Conservation (phyloP, 2,329 filamentous ascomycete species). For the Xylaria sp. region DNA sequence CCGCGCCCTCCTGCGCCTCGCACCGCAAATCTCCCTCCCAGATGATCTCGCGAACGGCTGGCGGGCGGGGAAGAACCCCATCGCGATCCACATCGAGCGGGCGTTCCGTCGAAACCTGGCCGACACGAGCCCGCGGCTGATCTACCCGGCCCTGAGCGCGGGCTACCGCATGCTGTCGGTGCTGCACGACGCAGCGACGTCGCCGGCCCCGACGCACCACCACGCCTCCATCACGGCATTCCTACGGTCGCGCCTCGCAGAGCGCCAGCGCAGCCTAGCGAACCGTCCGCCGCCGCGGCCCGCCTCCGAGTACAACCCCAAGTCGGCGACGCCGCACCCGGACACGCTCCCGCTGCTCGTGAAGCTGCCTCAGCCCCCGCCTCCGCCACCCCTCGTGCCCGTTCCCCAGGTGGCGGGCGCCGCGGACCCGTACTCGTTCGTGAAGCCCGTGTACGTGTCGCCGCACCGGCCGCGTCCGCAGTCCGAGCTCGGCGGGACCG, state of each 20-base stretch:
- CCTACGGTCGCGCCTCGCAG: slow-evolving; percentile 53
- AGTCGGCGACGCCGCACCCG: slow-evolving; percentile 36
- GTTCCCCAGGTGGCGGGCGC: too few relatives aligned
- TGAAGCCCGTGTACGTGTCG: slow-evolving; percentile 57
- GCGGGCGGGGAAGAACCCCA: slow-evolving; percentile 52
- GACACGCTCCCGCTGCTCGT: slow-evolving; percentile 49
- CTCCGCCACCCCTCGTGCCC: slow-evolving; percentile 49
- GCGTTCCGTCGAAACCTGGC: slow-evolving; percentile 70
- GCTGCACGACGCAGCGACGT: slow-evolving; percentile 37
- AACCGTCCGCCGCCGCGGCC: slow-evolving; percentile 7
- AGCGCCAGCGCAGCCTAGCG: slow-evolving; percentile 40
- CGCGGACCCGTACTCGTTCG: slow-evolving; percentile 50
- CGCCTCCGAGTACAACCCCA: background rate
- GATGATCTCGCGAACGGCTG: slow-evolving; percentile 53
- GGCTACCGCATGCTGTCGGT: slow-evolving; percentile 63
- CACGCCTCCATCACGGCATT: slow-evolving; percentile 55
- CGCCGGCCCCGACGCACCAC: slow-evolving; percentile 48
- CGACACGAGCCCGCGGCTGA: slow-evolving; percentile 67
- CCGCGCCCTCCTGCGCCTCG: slow-evolving; percentile 72
- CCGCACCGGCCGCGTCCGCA: slow-evolving; percentile 60
- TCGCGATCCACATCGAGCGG: slow-evolving; percentile 68
- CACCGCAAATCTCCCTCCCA: slow-evolving; percentile 62
- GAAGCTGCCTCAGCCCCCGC: slow-evolving; percentile 42
- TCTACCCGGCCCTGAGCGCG: slow-evolving; percentile 69
- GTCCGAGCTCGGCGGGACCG: slow-evolving; percentile 58